Conservation (phyloP, 108 stramenopile species). For the Mayamaea pseudoterrestris region DNA sequence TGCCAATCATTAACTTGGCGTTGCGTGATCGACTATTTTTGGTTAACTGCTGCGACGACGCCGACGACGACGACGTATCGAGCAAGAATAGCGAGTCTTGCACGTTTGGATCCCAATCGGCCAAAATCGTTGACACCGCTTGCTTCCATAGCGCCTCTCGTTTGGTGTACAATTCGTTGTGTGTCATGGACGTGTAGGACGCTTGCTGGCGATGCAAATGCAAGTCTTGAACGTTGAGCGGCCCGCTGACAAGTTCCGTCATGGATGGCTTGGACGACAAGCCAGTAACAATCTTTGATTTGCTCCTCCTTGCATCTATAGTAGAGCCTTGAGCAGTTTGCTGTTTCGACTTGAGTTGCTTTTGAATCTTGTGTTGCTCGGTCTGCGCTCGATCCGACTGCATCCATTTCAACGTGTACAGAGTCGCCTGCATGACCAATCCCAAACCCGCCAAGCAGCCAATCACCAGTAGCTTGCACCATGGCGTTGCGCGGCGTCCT, state of each 20-base stretch:
- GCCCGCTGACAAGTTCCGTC: not conserved
- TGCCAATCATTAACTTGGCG: not conserved
- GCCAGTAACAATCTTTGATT: not conserved
- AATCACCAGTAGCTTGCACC: constrained; percentile 1
- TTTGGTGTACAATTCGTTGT: not conserved
- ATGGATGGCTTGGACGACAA: not conserved
- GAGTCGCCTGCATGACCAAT: constrained; percentile 1
- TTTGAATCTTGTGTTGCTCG: not conserved
- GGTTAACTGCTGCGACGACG: not conserved
- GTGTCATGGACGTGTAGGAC: not conserved
- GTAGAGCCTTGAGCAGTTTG: no score
- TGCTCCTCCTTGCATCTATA: not conserved
- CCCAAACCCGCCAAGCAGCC: constrained; percentile 2
- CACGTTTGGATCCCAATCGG: constrained; percentile 2
- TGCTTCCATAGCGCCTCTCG: not conserved
- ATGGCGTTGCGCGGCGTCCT: not conserved
- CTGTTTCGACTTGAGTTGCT: not conserved
- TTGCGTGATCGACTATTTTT: not conserved
- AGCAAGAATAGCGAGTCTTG: no score
- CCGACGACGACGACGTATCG: no score
- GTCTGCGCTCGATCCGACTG: not conserved
- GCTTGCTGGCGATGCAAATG: not conserved
- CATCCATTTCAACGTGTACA: constrained; percentile 1
- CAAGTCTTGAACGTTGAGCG: not conserved
- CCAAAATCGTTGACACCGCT: not conserved